Conservation (phyloP, 1,284 basidiomycete species). For the Ceratobasidium theobromae region DNA sequence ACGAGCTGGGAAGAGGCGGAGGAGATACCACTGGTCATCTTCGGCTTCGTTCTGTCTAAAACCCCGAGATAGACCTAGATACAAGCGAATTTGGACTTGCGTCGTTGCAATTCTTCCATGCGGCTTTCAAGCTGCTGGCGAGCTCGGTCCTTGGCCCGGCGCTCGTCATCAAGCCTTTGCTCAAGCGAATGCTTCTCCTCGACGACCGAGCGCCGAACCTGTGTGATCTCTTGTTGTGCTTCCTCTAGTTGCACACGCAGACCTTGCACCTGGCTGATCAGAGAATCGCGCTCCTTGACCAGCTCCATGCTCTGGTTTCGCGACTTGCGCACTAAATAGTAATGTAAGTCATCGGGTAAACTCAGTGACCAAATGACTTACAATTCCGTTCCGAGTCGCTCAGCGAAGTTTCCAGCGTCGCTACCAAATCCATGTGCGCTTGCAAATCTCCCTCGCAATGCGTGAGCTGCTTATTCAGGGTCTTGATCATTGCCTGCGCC, state of each 20-base stretch:
- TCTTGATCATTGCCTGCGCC: slow-evolving; percentile 88
- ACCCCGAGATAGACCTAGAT: slow-evolving; percentile 32
- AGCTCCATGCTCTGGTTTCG: slow-evolving; percentile 87
- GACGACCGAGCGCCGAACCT: slow-evolving; percentile 72
- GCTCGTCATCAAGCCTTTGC: slow-evolving; percentile 76
- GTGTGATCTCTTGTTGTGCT: slow-evolving; percentile 73
- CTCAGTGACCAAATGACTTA: slow-evolving; percentile 49
- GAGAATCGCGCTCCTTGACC: slow-evolving; percentile 76
- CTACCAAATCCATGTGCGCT: slow-evolving; percentile 88
- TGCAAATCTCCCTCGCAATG: slow-evolving; percentile 90
- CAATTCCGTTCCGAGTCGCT: slow-evolving; percentile 88
- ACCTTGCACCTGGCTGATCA: slow-evolving; percentile 62
- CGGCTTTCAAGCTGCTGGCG: slow-evolving; percentile 79
- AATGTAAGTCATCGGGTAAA: background rate
- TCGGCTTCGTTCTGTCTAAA: slow-evolving; percentile 26
- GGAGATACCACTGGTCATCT: slow-evolving; percentile 27
- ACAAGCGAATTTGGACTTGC: slow-evolving; percentile 72
- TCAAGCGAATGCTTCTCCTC: slow-evolving; percentile 85
- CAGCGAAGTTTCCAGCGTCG: slow-evolving; percentile 76
- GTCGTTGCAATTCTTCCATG: slow-evolving; percentile 77
- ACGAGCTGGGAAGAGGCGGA: background rate
- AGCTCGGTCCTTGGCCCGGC: slow-evolving; percentile 76
- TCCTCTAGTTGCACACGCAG: slow-evolving; percentile 71
- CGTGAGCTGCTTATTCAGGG: slow-evolving; percentile 84
- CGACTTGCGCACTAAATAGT: slow-evolving; percentile 72